Percentiles rank a stretch among this genome's conserved stretches.
Evolutionary conservation across 805 yeast species (phyloP).

Genomic region (Isabelozyma rhagii): DNA sequence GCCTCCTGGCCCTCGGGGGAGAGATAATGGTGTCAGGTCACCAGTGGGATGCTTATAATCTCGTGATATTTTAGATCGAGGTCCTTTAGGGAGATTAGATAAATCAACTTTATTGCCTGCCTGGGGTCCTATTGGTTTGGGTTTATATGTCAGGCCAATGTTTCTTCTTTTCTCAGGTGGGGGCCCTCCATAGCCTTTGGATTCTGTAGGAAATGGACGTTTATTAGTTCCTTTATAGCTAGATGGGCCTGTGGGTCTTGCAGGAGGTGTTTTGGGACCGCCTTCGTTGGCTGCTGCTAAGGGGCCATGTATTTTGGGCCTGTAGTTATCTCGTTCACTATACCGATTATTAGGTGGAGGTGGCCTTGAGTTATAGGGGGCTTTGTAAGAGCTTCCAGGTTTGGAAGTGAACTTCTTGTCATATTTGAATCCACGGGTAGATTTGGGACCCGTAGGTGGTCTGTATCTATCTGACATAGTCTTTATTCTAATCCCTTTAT

Average conservation of each 20-base stretch:
- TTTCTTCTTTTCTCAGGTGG: constrained; percentile 6
- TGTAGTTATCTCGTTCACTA: constrained; percentile 20
- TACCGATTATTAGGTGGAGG: constrained; percentile 15
- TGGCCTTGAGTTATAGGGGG: constrained; percentile 5
- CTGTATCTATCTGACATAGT: constrained; percentile 35
- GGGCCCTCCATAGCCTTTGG: not conserved
- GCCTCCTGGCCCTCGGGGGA: constrained; percentile 1
- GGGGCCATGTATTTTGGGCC: constrained; percentile 9
- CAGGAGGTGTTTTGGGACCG: constrained; percentile 7
- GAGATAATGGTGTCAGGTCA: not conserved
- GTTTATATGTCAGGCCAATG: constrained; percentile 2
- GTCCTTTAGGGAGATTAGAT: constrained; percentile 10
- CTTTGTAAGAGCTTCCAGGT: not conserved
- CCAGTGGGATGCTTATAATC: not conserved
- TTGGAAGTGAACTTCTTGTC: not conserved
- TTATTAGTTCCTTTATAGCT: not conserved
- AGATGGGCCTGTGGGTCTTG: constrained; percentile 17
- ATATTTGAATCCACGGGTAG: constrained; percentile 11
- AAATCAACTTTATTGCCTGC: constrained; percentile 3
- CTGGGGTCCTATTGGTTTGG: constrained; percentile 1
- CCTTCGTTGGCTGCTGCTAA: not conserved
- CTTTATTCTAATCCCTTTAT: not conserved
- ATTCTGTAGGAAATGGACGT: constrained; percentile 6
- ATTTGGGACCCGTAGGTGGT: constrained; percentile 26
- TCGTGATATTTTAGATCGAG: constrained; percentile 1